Conservation (phyloP, 2,329 filamentous ascomycete genomes). For the Colletotrichum aenigma region DNA sequence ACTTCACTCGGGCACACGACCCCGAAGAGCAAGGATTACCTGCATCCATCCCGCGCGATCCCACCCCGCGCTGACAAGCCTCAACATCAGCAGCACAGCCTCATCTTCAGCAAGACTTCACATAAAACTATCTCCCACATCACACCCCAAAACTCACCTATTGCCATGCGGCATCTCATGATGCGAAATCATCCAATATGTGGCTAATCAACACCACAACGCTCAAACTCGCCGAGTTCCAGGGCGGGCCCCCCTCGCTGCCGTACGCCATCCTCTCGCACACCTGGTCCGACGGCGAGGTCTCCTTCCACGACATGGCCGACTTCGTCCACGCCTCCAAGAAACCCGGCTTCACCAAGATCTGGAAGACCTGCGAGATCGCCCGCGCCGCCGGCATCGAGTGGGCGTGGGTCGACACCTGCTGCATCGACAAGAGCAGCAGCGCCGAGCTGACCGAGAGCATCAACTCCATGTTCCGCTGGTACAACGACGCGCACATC, state of each 20-base stretch:
- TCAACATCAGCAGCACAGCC: background rate
- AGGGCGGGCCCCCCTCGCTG: background rate
- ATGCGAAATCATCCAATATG: background rate
- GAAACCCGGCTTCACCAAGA: background rate
- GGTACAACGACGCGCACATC: slow-evolving; percentile 34
- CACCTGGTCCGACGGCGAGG: slow-evolving; percentile 31
- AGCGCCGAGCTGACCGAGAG: slow-evolving; percentile 21
- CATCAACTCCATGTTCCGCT: slow-evolving; percentile 28
- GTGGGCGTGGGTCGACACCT: background rate
- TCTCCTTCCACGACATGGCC: slow-evolving; percentile 22
- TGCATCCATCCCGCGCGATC: background rate
- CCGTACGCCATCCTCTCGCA: slow-evolving; percentile 13
- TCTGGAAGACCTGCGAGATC: background rate
- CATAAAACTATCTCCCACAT: background rate
- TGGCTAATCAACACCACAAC: background rate
- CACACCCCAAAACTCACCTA: fast-evolving
- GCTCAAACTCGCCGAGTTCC: background rate
- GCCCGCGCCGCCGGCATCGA: background rate
- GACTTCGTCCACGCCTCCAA: background rate
- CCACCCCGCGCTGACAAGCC: background rate
- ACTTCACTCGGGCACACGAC: background rate
- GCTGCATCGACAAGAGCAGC: background rate
- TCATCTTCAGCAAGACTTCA: background rate
- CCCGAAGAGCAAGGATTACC: background rate
- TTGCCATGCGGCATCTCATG: background rate